Base-by-base conservation (phyloP, 2,329 filamentous ascomycete genomes). In the Cladosporium sphaerospermum region DNA sequence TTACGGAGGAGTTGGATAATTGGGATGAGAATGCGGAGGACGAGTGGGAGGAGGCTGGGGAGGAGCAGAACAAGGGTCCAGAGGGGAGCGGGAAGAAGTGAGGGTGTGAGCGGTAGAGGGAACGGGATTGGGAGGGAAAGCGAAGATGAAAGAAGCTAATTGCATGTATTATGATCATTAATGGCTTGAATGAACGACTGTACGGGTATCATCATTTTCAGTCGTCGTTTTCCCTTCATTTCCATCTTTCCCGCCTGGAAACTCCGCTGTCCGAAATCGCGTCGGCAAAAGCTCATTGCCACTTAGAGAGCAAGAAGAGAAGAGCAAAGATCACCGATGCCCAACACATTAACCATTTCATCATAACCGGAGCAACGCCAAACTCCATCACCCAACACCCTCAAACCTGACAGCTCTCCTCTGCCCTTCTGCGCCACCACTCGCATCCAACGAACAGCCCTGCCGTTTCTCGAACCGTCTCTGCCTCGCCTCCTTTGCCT, bases 1-100 rank as follows among this genome's bases (percentile, higher is more conserved):
- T 95, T 16, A 90, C 95, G 61, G 81, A 92, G 55, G 88, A 95
- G 72, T 80, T 96, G 7, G 91, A 96, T 66, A 89, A 92, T 61
- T 96, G 91, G 90, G 90, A 96, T 65, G 91, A 96, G 73, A 93
- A 96, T 69, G 79, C 75, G 1, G 80, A 82, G 55, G 81, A 84
- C 61, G 50, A 53, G 36, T 86, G 82, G 83, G 82, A 85, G 48
- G 78, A 80, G 2, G 81, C 82, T 31, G 81, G 43, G 66, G 63
- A 37, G 64, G 51, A 36, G 16, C 57, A 55, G n/a, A 56, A 61
- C 6, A 69, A 64, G 49, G 56, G 53, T 8, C 49, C 50, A 19
- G 59, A 55, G 13, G 58, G 52, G 13, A 54, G 57, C 39, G 56
- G 61, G 36, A 73, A 73, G 66, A 75, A 73, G 60, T 65, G 73